These are phyloP conservation scores for Lasiodiplodia gonubiensis DNA, from an alignment of 2,329 filamentous ascomycete genomes.

Conservation along the genomic window DNA sequence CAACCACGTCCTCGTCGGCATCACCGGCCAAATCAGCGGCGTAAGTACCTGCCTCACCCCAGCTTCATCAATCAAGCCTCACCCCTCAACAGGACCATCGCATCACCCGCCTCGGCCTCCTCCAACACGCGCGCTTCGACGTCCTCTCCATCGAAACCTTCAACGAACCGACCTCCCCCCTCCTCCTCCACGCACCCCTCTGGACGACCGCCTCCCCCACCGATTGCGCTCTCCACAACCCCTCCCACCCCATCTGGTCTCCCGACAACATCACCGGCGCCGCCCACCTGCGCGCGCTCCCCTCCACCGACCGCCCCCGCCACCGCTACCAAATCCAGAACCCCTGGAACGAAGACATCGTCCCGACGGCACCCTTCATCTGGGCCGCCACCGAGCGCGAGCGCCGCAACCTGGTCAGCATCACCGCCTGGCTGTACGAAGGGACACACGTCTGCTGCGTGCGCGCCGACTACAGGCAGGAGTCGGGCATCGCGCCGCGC, in stretches of 20 bases:
- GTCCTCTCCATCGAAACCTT: constrained; percentile 20
- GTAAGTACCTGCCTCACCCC: neutral
- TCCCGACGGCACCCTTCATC: constrained; percentile 29
- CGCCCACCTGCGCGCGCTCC: neutral
- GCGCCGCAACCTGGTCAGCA: constrained; percentile 11
- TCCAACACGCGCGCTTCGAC: neutral
- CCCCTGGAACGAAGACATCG: constrained; percentile 17
- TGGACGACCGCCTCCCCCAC: neutral
- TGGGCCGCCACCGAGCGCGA: constrained; percentile 27
- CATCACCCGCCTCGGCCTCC: constrained; percentile 20
- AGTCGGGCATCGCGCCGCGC: neutral
- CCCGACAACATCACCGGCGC: too few species aligned
- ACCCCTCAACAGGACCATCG: neutral
- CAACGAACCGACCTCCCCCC: neutral
- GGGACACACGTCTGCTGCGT: constrained; percentile 1
- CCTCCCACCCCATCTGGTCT: neutral
- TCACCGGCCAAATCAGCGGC: neutral
- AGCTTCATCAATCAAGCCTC: neutral
- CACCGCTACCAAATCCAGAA: neutral
- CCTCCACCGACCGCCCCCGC: neutral
- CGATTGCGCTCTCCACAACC: neutral
- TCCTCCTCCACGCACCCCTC: neutral
- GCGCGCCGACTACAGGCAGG: neutral
- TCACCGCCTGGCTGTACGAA: constrained; percentile 26
- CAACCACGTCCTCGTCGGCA: neutral